Evolutionary conservation across 768 basidiomycete species (phyloP).

Genomic region (Cantharellus anzutake): DNA sequence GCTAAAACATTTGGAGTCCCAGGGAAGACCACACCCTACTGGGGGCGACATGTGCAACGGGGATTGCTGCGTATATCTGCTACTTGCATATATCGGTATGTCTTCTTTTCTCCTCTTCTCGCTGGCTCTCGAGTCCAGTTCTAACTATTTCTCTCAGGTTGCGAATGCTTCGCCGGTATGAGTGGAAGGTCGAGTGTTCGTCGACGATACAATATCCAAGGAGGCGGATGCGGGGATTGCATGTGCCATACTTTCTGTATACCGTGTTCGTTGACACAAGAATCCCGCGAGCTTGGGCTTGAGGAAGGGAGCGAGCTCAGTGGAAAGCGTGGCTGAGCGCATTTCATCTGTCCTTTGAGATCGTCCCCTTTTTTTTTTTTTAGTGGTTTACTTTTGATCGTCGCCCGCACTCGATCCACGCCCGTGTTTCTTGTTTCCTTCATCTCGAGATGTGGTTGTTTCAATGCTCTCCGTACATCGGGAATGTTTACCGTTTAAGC

Average conservation of each 20-base stretch:
- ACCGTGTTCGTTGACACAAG: conserved; percentile 8
- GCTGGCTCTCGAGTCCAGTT: neutral
- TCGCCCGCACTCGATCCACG: too few species aligned
- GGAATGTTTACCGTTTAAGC: too few species aligned
- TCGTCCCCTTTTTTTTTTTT: too few species aligned
- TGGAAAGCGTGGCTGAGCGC: too few species aligned
- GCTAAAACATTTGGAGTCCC: conserved; percentile 20
- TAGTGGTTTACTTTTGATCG: too few species aligned
- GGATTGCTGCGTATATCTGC: neutral
- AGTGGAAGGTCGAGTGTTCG: neutral
- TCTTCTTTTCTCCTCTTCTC: neutral
- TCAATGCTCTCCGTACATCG: too few species aligned
- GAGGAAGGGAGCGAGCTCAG: conserved; percentile 1
- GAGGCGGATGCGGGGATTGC: neutral
- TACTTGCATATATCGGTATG: neutral
- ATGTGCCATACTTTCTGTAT: neutral
- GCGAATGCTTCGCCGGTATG: conserved; percentile 4
- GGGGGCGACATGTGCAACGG: conserved; percentile 14
- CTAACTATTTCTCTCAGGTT: conserved; percentile 9
- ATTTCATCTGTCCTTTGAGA: too few species aligned
- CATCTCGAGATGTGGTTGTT: too few species aligned
- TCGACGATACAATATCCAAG: neutral
- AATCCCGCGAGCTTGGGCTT: conserved; percentile 4
- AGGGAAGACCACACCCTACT: conserved; percentile 23
- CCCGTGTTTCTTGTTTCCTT: too few species aligned